Percentiles rank a stretch among this genome's conserved stretches.
phyloP scores from a whole-genome alignment of 495 filamentous ascomycete species.

The Darksidea phi region DNA sequence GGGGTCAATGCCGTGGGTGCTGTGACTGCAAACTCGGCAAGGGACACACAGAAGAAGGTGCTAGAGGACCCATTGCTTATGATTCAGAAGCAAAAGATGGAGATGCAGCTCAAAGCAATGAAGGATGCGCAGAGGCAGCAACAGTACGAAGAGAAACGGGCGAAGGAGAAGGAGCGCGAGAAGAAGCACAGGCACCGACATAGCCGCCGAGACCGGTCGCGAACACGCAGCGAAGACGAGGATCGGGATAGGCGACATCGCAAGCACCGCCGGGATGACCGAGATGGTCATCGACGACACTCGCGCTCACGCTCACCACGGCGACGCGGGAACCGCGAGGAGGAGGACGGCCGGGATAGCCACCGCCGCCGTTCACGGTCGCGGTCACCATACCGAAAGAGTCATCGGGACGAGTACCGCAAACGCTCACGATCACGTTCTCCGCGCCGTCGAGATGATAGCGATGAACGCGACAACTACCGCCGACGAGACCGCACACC shows the following conservation, averaged over 20 bases:
- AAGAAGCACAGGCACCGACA: slow-evolving; percentile 38
- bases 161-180: slow-evolving; percentile 39
- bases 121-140: slow-evolving; percentile 56
- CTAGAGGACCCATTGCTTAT: slow-evolving; percentile 84
- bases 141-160: slow-evolving; percentile 43
- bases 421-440: slow-evolving; percentile 21
- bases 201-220: slow-evolving; percentile 21
- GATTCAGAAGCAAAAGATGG: slow-evolving; percentile 90
- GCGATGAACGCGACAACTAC: slow-evolving; percentile 12
- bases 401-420: slow-evolving; percentile 4
- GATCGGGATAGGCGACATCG: neutral
- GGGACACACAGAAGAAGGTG: slow-evolving; percentile 81
- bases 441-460: slow-evolving; percentile 3
- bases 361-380: slow-evolving; percentile 39
- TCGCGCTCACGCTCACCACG: slow-evolving; percentile 1
- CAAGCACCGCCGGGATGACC: neutral
- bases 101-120: slow-evolving; percentile 76
- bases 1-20: slow-evolving; percentile 47
- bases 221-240: neutral
- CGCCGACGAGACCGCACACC: slow-evolving; percentile 17
- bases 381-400: slow-evolving; percentile 37
- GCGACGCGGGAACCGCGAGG: slow-evolving; percentile 2
- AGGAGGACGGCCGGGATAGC: slow-evolving; percentile 27
- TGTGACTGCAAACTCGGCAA: slow-evolving; percentile 62
- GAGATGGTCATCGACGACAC: neutral